Evolutionary conservation across 768 basidiomycete species (phyloP), one percentile per base, ranked within the genome.

Genomic region (Arthromyces matolae): DNA sequence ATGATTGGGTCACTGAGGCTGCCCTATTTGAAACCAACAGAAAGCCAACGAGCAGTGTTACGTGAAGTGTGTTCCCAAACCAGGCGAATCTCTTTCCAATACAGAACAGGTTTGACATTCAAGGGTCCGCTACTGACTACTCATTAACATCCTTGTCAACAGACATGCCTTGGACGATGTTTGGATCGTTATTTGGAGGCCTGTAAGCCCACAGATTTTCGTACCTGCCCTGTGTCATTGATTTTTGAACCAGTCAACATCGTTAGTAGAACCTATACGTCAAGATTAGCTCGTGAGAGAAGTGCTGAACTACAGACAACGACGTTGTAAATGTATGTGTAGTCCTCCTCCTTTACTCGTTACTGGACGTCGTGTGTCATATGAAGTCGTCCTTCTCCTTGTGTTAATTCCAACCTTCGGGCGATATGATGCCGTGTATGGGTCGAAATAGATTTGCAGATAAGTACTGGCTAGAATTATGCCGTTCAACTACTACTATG

Each of bases 111-210:
- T 86, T 42, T 40, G 69, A 50, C 22, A 8, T 8, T 33, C 42
- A 47, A 24, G 36, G 40, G 51, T 28, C 48, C 40, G 22, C 25
- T 25, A 7, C 4, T 12, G n/a, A 12, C n/a, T 14, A 12, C 19
- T 8, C 36, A 34, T 35, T 52, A 43, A 56, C 49, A 12, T 38
- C 14, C 19, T 32, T 46, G 19, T 50, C 6, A 35, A n/a, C 45
- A 92, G 90, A 82, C 81, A 22, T 93, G 90, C 57, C 69, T 92
- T 34, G 69, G 79, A 5, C 73, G 81, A 48, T 93, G 90, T 62
- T 71, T 90, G 58, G 87, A 90, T 44, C 79, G 88, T 35, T 93
- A 90, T 61, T 72, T 93, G 71, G 87, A 92, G 66, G 86, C 86
- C 28, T 91, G 89, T 90, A 58, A 70, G 87, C 79, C 6, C 37